Evolutionary conservation across 2,329 filamentous ascomycete species (phyloP).

Genomic region (Penicillium sp.): DNA sequence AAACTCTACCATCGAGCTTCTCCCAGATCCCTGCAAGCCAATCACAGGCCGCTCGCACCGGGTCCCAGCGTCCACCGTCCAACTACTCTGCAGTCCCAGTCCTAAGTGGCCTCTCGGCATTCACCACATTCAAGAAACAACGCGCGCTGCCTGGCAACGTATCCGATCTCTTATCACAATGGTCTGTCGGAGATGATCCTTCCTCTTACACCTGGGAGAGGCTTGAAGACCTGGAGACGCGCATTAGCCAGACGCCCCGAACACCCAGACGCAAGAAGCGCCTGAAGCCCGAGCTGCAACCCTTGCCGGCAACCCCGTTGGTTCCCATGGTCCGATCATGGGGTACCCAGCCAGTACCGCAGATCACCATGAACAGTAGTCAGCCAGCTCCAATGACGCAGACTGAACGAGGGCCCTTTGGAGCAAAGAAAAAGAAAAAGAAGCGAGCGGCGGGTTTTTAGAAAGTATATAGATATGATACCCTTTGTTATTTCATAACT

Average conservation of each 20-base stretch:
- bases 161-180: conserved; percentile 37
- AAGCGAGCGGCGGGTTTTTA: conserved; percentile 45
- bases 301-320: conserved; percentile 27
- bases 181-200: conserved; percentile 37
- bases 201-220: conserved; percentile 37
- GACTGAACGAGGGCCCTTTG: conserved; percentile 41
- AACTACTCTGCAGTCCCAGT: conserved; percentile 4
- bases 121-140: conserved; percentile 30
- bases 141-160: conserved; percentile 26
- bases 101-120: conserved; percentile 30
- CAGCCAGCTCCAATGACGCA: conserved; percentile 45
- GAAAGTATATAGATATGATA: conserved; percentile 1
- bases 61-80: background rate
- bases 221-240: conserved; percentile 25
- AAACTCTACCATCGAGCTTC: conserved; percentile 2
- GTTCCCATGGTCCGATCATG: conserved; percentile 28
- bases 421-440: conserved; percentile 44
- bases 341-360: conserved; percentile 36
- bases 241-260: conserved; percentile 10
- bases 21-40: conserved; percentile 6
- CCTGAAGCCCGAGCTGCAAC: conserved; percentile 18
- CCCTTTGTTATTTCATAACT: background rate
- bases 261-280: conserved; percentile 32
- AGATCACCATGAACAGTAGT: conserved; percentile 33
- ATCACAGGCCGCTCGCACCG: background rate